Evolutionary conservation across 2,329 filamentous ascomycete species (phyloP).

Genomic region (Zalaria obscura): DNA sequence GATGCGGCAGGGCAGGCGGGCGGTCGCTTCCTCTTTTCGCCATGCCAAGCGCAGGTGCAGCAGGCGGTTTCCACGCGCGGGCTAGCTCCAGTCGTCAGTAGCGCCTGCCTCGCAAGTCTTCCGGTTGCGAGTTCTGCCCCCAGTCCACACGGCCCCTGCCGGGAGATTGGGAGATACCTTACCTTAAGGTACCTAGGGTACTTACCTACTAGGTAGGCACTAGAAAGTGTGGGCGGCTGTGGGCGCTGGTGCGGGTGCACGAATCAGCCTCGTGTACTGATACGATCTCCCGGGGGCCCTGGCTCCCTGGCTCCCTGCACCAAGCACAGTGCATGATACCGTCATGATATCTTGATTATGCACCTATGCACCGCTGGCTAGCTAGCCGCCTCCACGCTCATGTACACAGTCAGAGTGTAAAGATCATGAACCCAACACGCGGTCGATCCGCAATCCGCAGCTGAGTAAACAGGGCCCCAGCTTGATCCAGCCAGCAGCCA

Average conservation of each 20-base stretch:
- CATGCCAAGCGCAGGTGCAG: neutral
- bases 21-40: neutral
- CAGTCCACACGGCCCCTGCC: too few species aligned
- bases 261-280: too few species aligned
- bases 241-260: too few species aligned
- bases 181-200: too few species aligned
- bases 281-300: too few species aligned
- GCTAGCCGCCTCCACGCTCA: constrained; percentile 11
- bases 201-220: too few species aligned
- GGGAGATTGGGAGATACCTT: too few species aligned
- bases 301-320: too few species aligned
- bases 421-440: constrained; percentile 8
- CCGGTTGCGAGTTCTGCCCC: too few species aligned
- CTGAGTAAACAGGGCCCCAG: constrained; percentile 9
- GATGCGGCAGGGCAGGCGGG: neutral
- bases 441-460: constrained; percentile 7
- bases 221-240: too few species aligned
- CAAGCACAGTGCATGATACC: neutral
- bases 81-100: neutral
- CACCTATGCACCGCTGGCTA: constrained; percentile 1
- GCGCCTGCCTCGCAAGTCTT: neutral
- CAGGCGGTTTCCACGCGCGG: neutral
- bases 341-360: constrained; percentile 9
- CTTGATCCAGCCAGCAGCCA: constrained; percentile 6
- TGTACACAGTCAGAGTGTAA: constrained; percentile 9